Base-by-base conservation (phyloP, 495 filamentous ascomycete species). In the Aspergillus sclerotioniger region DNA sequence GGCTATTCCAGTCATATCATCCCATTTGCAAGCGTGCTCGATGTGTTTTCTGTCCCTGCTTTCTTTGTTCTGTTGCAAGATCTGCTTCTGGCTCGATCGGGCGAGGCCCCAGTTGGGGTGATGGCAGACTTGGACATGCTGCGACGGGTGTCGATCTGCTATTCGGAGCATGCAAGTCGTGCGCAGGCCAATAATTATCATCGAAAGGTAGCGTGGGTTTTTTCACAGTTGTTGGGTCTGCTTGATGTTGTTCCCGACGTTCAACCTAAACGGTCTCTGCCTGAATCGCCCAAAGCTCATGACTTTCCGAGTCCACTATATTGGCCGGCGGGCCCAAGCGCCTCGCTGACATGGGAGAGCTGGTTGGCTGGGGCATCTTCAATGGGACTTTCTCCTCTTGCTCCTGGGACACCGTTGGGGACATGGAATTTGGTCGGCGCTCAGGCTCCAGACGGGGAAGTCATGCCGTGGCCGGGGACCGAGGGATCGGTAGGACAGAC, bases 31-130 rank as follows among this genome's bases (percentile, higher is more conserved):
- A 53, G 15, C 20, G 20, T 16, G 3, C 51, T 53, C 8, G 51
- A 53, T 21, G 32, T 37, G 5, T 53, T 53, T 53, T 41, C 51
- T 7, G 51, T 53, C 6, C 51, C 51, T 33, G 51, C 51, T 16
- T 53, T 39, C n/a, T 53, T 53, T 12, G 25, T 53, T 13, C n/a
- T 53, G n/a, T 32, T 53, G n/a, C 32, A 53, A 37, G 31, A 16
- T 8, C 29, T 53, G 31, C 16, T 53, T 2, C n/a, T 15, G 8
- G 7, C 31, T 1, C n/a, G n/a, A 41, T 33, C 19, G 6, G 17
- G 12, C 17, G 51, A 21, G 32, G 19, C 16, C 32, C 9, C 19
- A 0, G 48, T 0, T 1, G 31, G n/a, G 12, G 3, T 39, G 8
- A 21, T 10, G 32, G 8, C n/a, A 3, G 51, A 53, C 15, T 13